phyloP scores from a whole-genome alignment of 768 basidiomycete genomes.

The Trametes coccinea region DNA sequence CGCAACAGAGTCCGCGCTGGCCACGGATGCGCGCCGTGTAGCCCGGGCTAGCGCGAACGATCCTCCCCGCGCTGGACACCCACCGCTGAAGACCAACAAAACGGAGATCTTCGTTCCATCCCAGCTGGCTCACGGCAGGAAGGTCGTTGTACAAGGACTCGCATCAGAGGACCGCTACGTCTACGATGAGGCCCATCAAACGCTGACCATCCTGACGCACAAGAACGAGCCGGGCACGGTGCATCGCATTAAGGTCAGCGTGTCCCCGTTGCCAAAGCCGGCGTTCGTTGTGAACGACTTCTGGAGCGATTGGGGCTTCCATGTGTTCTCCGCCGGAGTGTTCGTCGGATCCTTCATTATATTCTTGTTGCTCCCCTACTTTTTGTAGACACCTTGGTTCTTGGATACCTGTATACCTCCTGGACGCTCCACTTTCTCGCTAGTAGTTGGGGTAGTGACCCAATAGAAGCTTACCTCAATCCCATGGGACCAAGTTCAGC shows the following conservation, averaged over 20 bases:
- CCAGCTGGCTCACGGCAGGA: constrained; percentile 54
- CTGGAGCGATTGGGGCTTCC: constrained; percentile 55
- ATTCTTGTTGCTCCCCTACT: neutral
- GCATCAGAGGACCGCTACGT: constrained; percentile 48
- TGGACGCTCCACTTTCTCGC: neutral
- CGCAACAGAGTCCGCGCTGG: constrained; percentile 15
- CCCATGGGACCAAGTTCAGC: too few species aligned
- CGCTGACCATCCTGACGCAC: constrained; percentile 61
- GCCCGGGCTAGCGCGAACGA: constrained; percentile 26
- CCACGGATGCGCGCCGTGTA: neutral
- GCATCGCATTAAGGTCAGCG: constrained; percentile 53
- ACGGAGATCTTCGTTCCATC: constrained; percentile 86
- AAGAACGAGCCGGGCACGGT: constrained; percentile 45
- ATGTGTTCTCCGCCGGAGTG: constrained; percentile 9
- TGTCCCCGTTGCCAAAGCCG: constrained; percentile 53
- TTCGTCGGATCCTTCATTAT: constrained; percentile 17
- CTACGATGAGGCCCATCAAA: constrained; percentile 70
- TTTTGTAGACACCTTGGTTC: neutral
- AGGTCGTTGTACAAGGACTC: constrained; percentile 60
- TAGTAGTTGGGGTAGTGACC: too few species aligned
- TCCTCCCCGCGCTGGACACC: constrained; percentile 44
- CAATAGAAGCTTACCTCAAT: too few species aligned
- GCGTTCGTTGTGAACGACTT: constrained; percentile 62
- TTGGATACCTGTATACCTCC: neutral
- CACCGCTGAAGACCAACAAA: constrained; percentile 50